A percentile compares a stretch with the other conserved stretches of the same genome.
Conservation (phyloP, 176 grass and related monocot genomes). For the Hordeum vulgare region DNA sequence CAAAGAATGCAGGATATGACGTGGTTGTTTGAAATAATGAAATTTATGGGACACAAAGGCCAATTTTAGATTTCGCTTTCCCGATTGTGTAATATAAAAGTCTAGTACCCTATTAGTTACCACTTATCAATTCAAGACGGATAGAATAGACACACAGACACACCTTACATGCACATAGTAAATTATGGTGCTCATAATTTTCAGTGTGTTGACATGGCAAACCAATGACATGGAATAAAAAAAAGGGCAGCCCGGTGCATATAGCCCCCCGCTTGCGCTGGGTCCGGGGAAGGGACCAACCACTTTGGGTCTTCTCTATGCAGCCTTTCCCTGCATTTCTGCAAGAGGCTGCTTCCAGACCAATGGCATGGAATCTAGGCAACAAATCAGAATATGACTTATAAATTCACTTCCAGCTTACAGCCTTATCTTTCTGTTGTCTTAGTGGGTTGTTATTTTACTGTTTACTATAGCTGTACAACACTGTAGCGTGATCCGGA, state of each 20-base stretch:
- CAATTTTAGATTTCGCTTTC: background rate
- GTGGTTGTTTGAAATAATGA: background rate
- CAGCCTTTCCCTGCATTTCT: too few relatives aligned
- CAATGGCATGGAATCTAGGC: background rate
- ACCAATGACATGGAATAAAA: background rate
- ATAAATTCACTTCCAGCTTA: background rate
- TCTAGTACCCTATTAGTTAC: background rate
- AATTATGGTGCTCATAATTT: background rate
- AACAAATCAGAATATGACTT: background rate
- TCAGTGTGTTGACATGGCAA: background rate
- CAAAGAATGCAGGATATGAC: background rate
- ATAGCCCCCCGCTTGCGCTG: too few relatives aligned
- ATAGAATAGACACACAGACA: background rate
- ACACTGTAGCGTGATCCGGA: background rate
- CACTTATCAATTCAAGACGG: background rate
- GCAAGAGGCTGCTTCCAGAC: background rate
- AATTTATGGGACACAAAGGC: background rate
- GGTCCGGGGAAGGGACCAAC: too few relatives aligned
- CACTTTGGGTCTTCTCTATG: too few relatives aligned
- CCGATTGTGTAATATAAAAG: background rate
- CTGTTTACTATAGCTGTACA: background rate
- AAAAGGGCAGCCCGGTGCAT: too few relatives aligned
- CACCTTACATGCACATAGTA: background rate
- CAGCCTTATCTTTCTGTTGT: background rate
- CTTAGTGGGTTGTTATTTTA: background rate